Conservation (phyloP, 2,329 filamentous ascomycete genomes). For the Aspergillus luchuensis region DNA sequence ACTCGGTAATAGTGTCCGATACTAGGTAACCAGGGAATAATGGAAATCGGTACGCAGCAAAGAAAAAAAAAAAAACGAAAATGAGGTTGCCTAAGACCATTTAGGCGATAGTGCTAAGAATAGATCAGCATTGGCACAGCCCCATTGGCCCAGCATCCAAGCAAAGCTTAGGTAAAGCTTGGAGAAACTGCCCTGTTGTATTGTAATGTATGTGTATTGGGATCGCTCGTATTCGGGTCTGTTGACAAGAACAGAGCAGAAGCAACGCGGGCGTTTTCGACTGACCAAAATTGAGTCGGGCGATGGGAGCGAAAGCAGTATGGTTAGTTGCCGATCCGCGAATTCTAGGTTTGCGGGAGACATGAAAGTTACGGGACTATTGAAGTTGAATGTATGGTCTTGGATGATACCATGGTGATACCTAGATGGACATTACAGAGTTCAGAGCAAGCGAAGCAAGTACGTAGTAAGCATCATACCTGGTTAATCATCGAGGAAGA, state of each 20-base stretch:
- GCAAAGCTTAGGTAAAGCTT: slow-evolving; percentile 3
- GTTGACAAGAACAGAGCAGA: neutral
- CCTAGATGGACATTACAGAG: neutral
- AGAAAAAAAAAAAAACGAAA: neutral
- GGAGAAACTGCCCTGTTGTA: neutral
- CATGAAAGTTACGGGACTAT: too few species aligned
- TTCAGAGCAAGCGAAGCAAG: neutral
- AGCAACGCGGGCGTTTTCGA: neutral
- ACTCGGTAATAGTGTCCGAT: neutral
- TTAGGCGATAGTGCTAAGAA: slow-evolving; percentile 1
- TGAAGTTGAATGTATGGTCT: too few species aligned
- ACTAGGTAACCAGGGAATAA: neutral
- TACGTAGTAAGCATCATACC: too few species aligned
- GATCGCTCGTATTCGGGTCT: neutral
- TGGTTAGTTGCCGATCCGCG: neutral
- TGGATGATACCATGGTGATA: neutral
- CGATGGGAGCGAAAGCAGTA: neutral
- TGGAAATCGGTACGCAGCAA: neutral
- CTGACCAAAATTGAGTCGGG: neutral
- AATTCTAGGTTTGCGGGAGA: too few species aligned
- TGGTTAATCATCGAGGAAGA: too few species aligned
- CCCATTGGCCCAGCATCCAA: neutral
- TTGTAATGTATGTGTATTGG: neutral
- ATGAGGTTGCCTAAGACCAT: neutral
- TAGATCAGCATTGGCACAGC: neutral